Percentiles rank a stretch among this genome's conserved stretches.
Conservation (phyloP, 768 basidiomycete species). For the Ramaria sp. region DNA sequence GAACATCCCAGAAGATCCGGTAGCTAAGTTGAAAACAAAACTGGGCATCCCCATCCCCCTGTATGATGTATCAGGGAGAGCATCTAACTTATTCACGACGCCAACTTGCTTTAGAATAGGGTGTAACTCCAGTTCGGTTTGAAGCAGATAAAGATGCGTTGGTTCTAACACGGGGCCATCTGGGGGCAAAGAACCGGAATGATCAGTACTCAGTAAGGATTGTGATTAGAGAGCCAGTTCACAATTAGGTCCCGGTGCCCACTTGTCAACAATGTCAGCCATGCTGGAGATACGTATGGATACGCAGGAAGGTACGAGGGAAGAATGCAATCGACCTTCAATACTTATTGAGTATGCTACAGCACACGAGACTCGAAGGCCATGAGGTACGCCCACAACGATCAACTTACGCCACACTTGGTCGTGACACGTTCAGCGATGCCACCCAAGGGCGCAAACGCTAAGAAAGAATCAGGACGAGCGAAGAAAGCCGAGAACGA, state of each 20-base stretch:
- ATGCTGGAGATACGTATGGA: background rate
- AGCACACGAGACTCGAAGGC: no score
- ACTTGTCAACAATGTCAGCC: background rate
- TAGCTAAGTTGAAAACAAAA: constrained; percentile 61
- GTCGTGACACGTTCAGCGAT: constrained; percentile 26
- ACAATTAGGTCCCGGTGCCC: constrained; percentile 6
- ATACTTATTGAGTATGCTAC: background rate
- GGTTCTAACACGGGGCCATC: constrained; percentile 74
- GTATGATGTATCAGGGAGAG: background rate
- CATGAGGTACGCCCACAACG: constrained; percentile 4
- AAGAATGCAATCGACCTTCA: background rate
- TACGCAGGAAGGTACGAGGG: background rate
- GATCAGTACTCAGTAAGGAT: background rate
- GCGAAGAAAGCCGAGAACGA: constrained; percentile 92
- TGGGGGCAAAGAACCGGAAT: constrained; percentile 17
- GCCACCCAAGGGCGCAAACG: constrained; percentile 82
- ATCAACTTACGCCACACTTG: background rate
- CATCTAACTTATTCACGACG: background rate
- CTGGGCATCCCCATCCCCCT: constrained; percentile 30
- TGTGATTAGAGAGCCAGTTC: background rate
- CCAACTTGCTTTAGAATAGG: constrained; percentile 53
- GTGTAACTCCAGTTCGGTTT: constrained; percentile 57
- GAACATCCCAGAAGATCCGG: constrained; percentile 53
- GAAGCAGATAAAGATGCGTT: constrained; percentile 73
- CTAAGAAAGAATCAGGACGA: constrained; percentile 85